Evolutionary conservation across 805 yeast genomes (phyloP).

Genomic region (Candida sphagnicola): DNA sequence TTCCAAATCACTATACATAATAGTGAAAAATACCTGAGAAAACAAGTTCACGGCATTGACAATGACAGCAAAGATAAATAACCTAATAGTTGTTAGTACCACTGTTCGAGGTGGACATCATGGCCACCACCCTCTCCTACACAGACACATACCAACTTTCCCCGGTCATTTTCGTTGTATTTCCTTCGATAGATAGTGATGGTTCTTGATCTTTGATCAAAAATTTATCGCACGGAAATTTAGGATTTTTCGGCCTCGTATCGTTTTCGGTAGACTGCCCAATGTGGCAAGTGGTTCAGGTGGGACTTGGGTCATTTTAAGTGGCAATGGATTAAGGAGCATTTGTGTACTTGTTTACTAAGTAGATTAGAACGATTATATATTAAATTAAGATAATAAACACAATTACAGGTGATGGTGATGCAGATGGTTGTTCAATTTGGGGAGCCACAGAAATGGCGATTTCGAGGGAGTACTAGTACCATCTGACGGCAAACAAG

Average conservation of each 20-base stretch:
- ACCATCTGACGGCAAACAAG: too few relatives aligned
- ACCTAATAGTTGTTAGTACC: slow-evolving; percentile 27
- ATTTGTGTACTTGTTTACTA: too few relatives aligned
- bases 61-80: slow-evolving; percentile 73
- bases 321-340: too few relatives aligned
- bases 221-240: not conserved
- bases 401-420: not conserved
- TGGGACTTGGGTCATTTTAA: too few relatives aligned
- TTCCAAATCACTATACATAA: slow-evolving; percentile 92
- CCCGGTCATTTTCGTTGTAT: slow-evolving; percentile 33
- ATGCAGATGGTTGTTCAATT: not conserved
- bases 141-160: slow-evolving; percentile 42
- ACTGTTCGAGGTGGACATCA: not conserved
- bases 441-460: not conserved
- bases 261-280: slow-evolving; percentile 5
- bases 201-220: not conserved
- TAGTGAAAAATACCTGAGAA: slow-evolving; percentile 90
- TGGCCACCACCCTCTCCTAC: not conserved
- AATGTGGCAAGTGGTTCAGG: slow-evolving; percentile 6
- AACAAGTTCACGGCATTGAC: slow-evolving; percentile 85
- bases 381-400: too few relatives aligned
- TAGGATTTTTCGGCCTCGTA: not conserved
- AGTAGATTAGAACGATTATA: not conserved
- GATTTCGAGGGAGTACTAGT: too few relatives aligned
- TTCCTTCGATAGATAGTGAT: not conserved